These are phyloP conservation scores for Chalciporus sphaerocephalus DNA, from an alignment of 768 basidiomycete species.

Conservation along the genomic window DNA sequence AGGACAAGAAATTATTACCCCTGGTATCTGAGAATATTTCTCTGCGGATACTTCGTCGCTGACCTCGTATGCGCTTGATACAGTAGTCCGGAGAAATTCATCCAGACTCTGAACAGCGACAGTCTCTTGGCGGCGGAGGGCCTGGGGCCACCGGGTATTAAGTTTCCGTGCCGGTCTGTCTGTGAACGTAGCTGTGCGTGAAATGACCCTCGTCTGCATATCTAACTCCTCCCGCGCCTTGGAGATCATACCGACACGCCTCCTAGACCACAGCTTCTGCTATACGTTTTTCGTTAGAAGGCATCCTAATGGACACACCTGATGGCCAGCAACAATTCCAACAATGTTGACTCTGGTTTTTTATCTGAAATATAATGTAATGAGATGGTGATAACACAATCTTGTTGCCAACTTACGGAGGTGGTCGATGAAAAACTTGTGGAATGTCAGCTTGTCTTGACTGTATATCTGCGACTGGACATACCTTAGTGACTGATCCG, in stretches of 20 bases:
- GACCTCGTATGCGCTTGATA: not conserved
- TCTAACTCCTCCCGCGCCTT: constrained; percentile 12
- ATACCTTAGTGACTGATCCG: constrained; percentile 22
- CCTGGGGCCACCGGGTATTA: not conserved
- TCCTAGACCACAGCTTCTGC: constrained; percentile 5
- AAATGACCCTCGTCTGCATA: not conserved
- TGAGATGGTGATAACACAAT: not conserved
- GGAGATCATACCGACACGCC: constrained; percentile 16
- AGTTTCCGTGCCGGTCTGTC: not conserved
- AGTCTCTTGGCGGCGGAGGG: constrained; percentile 7
- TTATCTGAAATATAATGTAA: constrained; percentile 11
- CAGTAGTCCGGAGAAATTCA: not conserved
- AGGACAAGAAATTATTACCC: not conserved
- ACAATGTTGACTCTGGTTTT: constrained; percentile 22
- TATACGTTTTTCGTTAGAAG: not conserved
- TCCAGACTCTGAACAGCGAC: constrained; percentile 11
- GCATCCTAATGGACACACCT: constrained; percentile 16
- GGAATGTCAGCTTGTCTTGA: constrained; percentile 2
- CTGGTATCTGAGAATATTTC: constrained; percentile 18
- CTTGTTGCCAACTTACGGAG: constrained; percentile 16
- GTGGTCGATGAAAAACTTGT: constrained; percentile 28
- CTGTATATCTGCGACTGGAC: not conserved
- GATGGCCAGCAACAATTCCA: constrained; percentile 17
- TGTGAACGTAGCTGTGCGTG: constrained; percentile 14
- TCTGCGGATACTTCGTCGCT: not conserved